Base-by-base conservation (phyloP, 192 early-diverging fungal genomes). In the Rhizophagus sp. region DNA sequence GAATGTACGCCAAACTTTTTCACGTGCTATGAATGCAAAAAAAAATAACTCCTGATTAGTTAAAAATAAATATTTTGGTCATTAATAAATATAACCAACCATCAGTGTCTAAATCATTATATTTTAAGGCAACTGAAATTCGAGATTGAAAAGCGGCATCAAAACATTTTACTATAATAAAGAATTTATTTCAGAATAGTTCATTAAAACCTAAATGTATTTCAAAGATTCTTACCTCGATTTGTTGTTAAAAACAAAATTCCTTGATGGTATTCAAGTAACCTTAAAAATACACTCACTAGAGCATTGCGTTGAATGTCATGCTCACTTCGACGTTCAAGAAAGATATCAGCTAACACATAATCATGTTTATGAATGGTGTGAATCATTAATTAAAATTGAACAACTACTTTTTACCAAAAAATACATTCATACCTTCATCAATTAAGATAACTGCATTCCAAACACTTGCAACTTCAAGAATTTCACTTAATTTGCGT, bases 211-310 rank as follows among this genome's bases (percentile, higher is more conserved):
- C 19, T 10, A 49, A 47, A 36, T 47, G 12, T 30, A 71, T 12
- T 33, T 10, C 13, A n/a, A 47, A 25, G 6, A n/a, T 83, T 81
- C 27, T 25, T 49, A 10, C 90, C 90, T 17, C 90, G 75, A 75
- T 91, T 91, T n/a, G 90, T 91, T 13, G 90, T 91, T 27, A 91
- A 77, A 78, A 91, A 91, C 13, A 91, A 81, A 62, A 92, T 91
- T 4, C 90, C 90, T 39, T 83, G 86, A 62, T 91, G 88, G 72
- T 92, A 91, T 81, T 91, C 90, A 22, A 91, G 68, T 50, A 91
- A 72, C 10, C 89, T 78, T 24, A 91, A 81, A 83, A 91, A 87
- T 47, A 92, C 86, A 63, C 87, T 83, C 3, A 90, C 89, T 83
- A 90, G 82, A 47, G 88, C 85, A 75, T 89, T 91, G 5, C 89